Evolutionary conservation across 495 filamentous ascomycete genomes (phyloP), one percentile per base, ranked within the genome.

Genomic region (Parathielavia hyrcaniae): DNA sequence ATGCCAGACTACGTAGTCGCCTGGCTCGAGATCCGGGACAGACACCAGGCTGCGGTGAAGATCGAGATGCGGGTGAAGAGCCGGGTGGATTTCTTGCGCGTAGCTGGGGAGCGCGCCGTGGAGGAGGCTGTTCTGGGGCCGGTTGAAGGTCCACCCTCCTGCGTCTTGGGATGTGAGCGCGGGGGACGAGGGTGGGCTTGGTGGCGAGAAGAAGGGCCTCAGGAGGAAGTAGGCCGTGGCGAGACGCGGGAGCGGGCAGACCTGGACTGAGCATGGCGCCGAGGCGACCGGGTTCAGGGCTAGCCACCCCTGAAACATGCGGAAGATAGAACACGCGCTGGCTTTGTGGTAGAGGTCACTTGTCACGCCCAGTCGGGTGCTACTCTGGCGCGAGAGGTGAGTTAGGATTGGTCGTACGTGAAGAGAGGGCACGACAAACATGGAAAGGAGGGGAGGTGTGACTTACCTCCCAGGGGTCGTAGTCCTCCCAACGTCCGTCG

Each of bases 1-100:
- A 69, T 96, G 91, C 90, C 91, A 96, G 17, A 86, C 81, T 5
- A 95, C 88, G 68, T 88, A 95, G 69, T 96, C 90, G 10, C 91
- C 90, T 2, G 91, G 88, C 32, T 80, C 75, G 40, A 95, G 83
- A 12, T 71, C 68, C 0, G 91, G 90, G 4, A 93, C 74, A 38
- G 86, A 79, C 5, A 91, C 81, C 83, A 96, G 90, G 10, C 83
- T 85, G 17, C 73, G 68, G 16, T 78, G 65, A 0, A 95, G 79
- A 11, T 85, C 71, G 10, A 95, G 79, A 58, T 95, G 87, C 1
- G 90, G 90, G 62, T 96, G 90, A 34, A 87, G 77, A 0, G 77
- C 67, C 0, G 78, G 76, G 57, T 76, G 86, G 32, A 91, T 78
- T 60, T 90, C 87, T 61, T 96, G 91, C 17, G 83, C 81, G 53